These are phyloP conservation scores for Aspergillus candidus DNA, from an alignment of 2,329 filamentous ascomycete species.

Conservation along the genomic window DNA sequence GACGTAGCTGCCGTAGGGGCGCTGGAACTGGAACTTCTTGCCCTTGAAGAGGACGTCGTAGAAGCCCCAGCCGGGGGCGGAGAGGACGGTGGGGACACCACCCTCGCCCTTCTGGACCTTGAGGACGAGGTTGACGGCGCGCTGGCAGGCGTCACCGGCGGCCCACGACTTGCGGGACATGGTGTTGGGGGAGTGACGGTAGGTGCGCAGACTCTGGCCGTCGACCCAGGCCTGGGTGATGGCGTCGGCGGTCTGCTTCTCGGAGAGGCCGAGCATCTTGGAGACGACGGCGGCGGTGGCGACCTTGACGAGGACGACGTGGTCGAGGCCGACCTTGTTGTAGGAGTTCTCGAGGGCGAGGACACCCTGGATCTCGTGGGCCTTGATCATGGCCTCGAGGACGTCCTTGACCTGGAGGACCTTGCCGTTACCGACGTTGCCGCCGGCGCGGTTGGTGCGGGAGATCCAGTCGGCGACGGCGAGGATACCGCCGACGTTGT, in stretches of 20 bases:
- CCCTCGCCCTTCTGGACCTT: slow-evolving; percentile 89
- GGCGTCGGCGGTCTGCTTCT: slow-evolving; percentile 88
- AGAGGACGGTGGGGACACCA: slow-evolving; percentile 86
- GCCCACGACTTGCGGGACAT: slow-evolving; percentile 99
- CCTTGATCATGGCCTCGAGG: slow-evolving; percentile 97
- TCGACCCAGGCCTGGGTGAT: slow-evolving; percentile 98
- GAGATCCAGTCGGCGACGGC: slow-evolving; percentile 97
- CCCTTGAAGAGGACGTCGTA: slow-evolving; percentile 98
- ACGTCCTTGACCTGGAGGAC: slow-evolving; percentile 84
- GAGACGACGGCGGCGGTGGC: slow-evolving; percentile 90
- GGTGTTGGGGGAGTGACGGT: slow-evolving; percentile 96
- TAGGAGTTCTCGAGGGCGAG: slow-evolving; percentile 95
- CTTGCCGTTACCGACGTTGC: slow-evolving; percentile 64
- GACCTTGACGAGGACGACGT: slow-evolving; percentile 97
- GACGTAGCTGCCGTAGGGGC: slow-evolving; percentile 93
- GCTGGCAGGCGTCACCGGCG: slow-evolving; percentile 94
- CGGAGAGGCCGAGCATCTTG: slow-evolving; percentile 84
- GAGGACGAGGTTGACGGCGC: slow-evolving; percentile 82
- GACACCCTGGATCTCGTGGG: slow-evolving; percentile 97
- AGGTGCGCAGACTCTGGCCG: slow-evolving; percentile 90
- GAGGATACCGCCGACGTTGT: slow-evolving; percentile 95
- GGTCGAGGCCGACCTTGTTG: slow-evolving; percentile 97
- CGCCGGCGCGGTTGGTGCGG: slow-evolving; percentile 83
- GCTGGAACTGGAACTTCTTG: slow-evolving; percentile 93
- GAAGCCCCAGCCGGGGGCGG: slow-evolving; percentile 92